Base-by-base conservation (phyloP, 805 yeast species). In the Vanderwaltozyma tropicalis region DNA sequence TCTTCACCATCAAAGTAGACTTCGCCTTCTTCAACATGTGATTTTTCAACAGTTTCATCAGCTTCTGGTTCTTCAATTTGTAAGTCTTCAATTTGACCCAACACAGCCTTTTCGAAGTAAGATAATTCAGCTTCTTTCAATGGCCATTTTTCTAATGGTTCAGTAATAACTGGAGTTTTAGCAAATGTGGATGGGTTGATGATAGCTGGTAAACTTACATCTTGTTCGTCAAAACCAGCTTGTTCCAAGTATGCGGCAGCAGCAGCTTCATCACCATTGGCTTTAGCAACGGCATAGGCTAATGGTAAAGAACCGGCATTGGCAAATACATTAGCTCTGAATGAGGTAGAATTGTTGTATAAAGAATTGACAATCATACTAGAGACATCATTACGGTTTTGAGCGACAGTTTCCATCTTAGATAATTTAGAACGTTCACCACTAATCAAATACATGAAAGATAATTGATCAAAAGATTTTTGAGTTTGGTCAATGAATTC, bases 211-310 rank as follows among this genome's bases (percentile, higher is more conserved):
- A 83, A 62, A 35, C 72, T 71, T 41, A 92, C 69, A 39, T 82
- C 82, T 30, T 67, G 66, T 47, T 74, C 77, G 20, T 69, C 66
- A 18, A 83, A 53, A 5, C 81, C 95, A 19, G 88, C 74, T 42
- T 81, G 78, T 30, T 71, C 74, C 47, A 86, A 64, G 40, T 84
- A 80, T 38, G 75, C 71, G 34, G 76, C 73, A 19, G 95, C 96
- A 39, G 80, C 65, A 21, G 76, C 87, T 28, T 69, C 74, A 45
- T 87, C 71, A 3, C 95, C 96, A 49, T 79, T 83, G 21, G 92
- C 68, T 59, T 82, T 84, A 17, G 98, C 96, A 44, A 87, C 72
- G 11, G 96, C 83, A 59, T 88, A 94, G 2, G 97, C 98, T 51
- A 94, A 72, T 6, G 97, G 87, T 35, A 72, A 65, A 62, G 88